A percentile compares a stretch with the other conserved stretches of the same genome.
Evolutionary conservation across 345 rosid genomes (phyloP).

Genomic region (Populus pruinosa): DNA sequence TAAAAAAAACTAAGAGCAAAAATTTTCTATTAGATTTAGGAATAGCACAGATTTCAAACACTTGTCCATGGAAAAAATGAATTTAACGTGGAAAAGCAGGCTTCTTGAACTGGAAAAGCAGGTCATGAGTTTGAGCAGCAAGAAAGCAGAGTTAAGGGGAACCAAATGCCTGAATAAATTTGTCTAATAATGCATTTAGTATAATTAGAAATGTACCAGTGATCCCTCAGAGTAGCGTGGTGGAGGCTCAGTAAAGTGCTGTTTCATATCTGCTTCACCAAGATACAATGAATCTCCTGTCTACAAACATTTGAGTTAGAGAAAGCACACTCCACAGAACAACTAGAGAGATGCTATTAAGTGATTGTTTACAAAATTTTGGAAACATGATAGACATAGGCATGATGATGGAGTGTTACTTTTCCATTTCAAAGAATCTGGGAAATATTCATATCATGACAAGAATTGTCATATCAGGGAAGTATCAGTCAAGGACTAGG

Average conservation of each 20-base stretch:
- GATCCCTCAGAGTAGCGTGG: constrained; percentile 89
- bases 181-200: constrained; percentile 14
- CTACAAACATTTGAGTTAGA: constrained; percentile 38
- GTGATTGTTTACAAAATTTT: not conserved
- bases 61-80: no score
- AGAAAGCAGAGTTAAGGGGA: no score
- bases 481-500: not conserved
- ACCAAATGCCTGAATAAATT: not conserved
- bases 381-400: not conserved
- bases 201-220: constrained; percentile 48
- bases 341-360: constrained; percentile 11
- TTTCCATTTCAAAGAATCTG: not conserved
- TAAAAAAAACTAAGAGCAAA: no score
- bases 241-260: constrained; percentile 78
- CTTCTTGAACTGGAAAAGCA: no score
- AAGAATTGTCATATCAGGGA: not conserved
- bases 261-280: constrained; percentile 55
- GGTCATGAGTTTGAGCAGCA: no score
- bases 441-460: not conserved
- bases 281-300: constrained; percentile 54
- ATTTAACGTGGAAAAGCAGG: no score
- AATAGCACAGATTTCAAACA: no score
- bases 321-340: not conserved
- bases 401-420: not conserved
- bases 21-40: no score